Base-by-base conservation (phyloP, 352 stramenopile species). In the Phytophthora lateralis region DNA sequence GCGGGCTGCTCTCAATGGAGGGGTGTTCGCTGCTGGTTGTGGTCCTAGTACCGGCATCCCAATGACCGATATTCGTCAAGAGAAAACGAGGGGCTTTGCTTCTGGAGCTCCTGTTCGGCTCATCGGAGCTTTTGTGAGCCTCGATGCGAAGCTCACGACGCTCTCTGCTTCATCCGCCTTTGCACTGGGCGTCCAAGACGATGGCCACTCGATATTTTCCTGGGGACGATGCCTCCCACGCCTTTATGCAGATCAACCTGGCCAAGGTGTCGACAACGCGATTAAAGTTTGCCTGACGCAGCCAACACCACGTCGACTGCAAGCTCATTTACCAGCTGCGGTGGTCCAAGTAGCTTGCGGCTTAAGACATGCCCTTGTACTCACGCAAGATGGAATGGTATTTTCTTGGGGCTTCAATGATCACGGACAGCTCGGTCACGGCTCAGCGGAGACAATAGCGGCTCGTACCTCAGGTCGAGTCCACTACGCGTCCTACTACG, bases 371-470 rank as follows among this genome's bases (percentile, higher is more conserved):
- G 82, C 78, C 6, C 66, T 91, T 0, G 70, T 75, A 14, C 63
- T 89, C 35, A 85, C 76, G 1, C 24, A 68, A 6, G 67, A 84
- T 14, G 79, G 79, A 1, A 85, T 89, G 60, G 68, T 93, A 2
- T 78, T 85, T 46, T 89, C 81, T 0, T 93, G 84, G 84, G 84
- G 84, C 0, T 91, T 90, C 14, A 90, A 90, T 59, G 81, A 89
- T 52, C 84, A 93, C 60, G 84, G 84, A 4, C 84, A 93, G 43
- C 71, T 90, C 2, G 84, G 84, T 3, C 84, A 93, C 41, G 80
- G 81, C n/a, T 60, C 74, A 24, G 41, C 66, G 2, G 63, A 71
- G 15, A 87, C 78, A 10, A 55, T 93, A 5, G 46, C 67, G 14
- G 81, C 80, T 2, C 73, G 81, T 6, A 79, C 80, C 0, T 65